These are phyloP conservation scores for Penicillium nordicum DNA, from an alignment of 2,329 filamentous ascomycete species.

Conservation along the genomic window DNA sequence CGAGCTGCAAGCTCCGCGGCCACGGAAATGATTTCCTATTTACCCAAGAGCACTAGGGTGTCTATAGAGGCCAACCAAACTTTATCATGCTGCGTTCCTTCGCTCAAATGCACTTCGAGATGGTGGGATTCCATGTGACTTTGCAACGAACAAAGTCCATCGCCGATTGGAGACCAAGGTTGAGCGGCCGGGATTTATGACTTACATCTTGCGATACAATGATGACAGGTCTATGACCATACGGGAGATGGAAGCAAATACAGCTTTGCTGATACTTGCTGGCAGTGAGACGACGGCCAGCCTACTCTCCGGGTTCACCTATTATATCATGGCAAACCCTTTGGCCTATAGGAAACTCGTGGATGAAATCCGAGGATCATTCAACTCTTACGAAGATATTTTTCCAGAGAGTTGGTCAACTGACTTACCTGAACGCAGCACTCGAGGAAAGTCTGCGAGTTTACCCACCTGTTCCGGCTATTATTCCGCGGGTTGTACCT, in stretches of 20 bases:
- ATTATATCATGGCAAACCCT: conserved; percentile 31
- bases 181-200: conserved; percentile 40
- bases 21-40: background rate
- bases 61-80: background rate
- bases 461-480: conserved; percentile 42
- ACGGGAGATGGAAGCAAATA: conserved; percentile 40
- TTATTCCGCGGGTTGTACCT: conserved; percentile 34
- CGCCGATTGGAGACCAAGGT: conserved; percentile 24
- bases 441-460: conserved; percentile 43
- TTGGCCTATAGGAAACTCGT: conserved; percentile 8
- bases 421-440: conserved; percentile 40
- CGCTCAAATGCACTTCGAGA: too few relatives aligned
- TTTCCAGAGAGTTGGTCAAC: conserved; percentile 26
- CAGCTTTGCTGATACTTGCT: conserved; percentile 40
- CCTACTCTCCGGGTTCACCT: conserved; percentile 39
- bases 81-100: too few relatives aligned
- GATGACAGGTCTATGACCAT: conserved; percentile 26
- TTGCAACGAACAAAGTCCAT: conserved; percentile 21
- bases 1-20: background rate
- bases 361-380: conserved; percentile 19
- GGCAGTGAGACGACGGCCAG: conserved; percentile 48
- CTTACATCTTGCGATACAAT: conserved; percentile 36
- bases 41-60: background rate
- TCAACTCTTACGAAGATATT: conserved; percentile 31
- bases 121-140: background rate